Percentiles rank a stretch among this genome's conserved stretches.
phyloP scores from a whole-genome alignment of 306 rosid genomes.

The Dryas alaskensis region DNA sequence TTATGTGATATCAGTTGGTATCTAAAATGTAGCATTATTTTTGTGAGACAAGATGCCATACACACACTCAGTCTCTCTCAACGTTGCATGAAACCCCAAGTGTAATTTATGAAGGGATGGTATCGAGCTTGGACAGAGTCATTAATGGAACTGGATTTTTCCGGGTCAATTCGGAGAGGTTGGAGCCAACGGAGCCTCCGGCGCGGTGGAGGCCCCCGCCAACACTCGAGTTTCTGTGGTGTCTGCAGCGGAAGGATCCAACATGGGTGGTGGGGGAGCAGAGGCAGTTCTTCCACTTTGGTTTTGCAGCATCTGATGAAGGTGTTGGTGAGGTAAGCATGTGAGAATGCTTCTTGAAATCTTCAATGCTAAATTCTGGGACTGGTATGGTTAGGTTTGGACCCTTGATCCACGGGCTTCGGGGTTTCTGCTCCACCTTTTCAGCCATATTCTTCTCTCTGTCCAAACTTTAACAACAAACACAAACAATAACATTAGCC shows the following conservation, averaged over 20 bases:
- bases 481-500: background rate
- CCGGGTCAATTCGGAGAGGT: slow-evolving; percentile 39
- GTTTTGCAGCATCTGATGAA: slow-evolving; percentile 16
- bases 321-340: slow-evolving; percentile 43
- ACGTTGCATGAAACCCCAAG: no score
- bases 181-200: slow-evolving; percentile 54
- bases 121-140: slow-evolving; percentile 35
- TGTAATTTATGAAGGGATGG: background rate
- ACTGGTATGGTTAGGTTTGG: slow-evolving; percentile 33
- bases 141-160: slow-evolving; percentile 22
- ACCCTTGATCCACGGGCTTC: slow-evolving; percentile 17
- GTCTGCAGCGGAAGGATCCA: slow-evolving; percentile 79
- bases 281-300: slow-evolving; percentile 52
- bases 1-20: no score
- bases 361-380: slow-evolving; percentile 34
- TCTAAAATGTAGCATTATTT: no score
- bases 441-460: slow-evolving; percentile 32
- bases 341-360: slow-evolving; percentile 36
- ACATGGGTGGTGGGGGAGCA: slow-evolving; percentile 86
- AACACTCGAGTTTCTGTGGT: slow-evolving; percentile 34
- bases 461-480: background rate
- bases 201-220: slow-evolving; percentile 21
- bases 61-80: no score
- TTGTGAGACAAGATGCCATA: no score
- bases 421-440: slow-evolving; percentile 31